Base-by-base conservation (phyloP, 371 early-diverging fungal species). In the Mortierella sp. region DNA sequence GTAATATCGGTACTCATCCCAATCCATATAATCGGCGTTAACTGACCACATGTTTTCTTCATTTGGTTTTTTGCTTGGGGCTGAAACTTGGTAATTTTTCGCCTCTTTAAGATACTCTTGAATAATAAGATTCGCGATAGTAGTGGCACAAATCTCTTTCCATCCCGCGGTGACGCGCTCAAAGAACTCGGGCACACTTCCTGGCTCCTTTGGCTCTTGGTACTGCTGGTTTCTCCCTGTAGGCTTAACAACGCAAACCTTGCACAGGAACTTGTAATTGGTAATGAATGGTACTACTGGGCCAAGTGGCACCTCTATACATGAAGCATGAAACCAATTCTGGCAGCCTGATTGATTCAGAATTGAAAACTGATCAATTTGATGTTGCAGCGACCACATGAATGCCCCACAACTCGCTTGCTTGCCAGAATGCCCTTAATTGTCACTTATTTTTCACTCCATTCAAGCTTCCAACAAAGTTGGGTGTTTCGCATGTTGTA, bases 281-380 rank as follows among this genome's bases (percentile, higher is more conserved):
- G 90, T 91, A 28, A 88, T 87, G 38, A 92, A 91, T 9, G 92
- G 86, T 24, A 91, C 76, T 48, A 85, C 87, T 21, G 87, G 88
- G 32, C 88, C 88, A 22, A 88, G 81, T 0, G 77, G 47, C 7
- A 87, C 84, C 24, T 87, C 75, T 19, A 89, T 84, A 65, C 93
- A 93, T 40, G 87, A 84, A 5, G 85, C 84, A 83, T 93, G 93
- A 70, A 91, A 93, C 93, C 93, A 93, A 69, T 93, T 89, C 58
- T 76, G 84, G 61, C 93, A 92, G 36, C 72, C 90, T 89, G 57
- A 43, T 50, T 13, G 48, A 48, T 19, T 11, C 48, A 28, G 19
- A 48, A 21, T 15, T 24, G 57, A 58, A 43, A 33, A 19, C 55
- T 8, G 57, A 32, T 58, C 40, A 21, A n/a, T 19, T 57, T 22